Conservation (phyloP, 345 rosid genomes). For the Moricandia arvensis region DNA sequence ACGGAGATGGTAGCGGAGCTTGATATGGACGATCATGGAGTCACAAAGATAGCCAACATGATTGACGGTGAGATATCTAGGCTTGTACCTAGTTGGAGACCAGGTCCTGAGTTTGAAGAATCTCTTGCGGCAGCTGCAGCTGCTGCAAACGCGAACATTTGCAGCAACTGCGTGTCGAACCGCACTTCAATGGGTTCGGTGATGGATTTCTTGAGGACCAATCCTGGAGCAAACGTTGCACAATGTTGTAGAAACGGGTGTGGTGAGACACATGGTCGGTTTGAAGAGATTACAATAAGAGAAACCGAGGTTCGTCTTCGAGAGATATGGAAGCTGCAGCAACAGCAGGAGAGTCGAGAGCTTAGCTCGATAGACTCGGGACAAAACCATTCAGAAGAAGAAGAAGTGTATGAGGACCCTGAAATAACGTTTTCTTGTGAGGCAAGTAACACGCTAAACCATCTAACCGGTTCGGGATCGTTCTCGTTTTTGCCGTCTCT, state of each 20-base stretch:
- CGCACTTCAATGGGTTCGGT: conserved; percentile 84
- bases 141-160: conserved; percentile 52
- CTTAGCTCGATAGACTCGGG: conserved; percentile 67
- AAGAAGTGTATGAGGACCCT: conserved; percentile 29
- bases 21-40: conserved; percentile 88
- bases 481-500: conserved; percentile 30
- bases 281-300: conserved; percentile 71
- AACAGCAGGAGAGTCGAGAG: conserved; percentile 71
- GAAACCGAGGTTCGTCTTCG: conserved; percentile 55
- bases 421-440: conserved; percentile 32
- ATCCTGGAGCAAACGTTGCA: conserved; percentile 49
- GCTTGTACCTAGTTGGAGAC: conserved; percentile 84
- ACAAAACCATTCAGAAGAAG: conserved; percentile 67
- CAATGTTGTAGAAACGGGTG: conserved; percentile 75
- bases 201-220: conserved; percentile 62
- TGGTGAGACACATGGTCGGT: conserved; percentile 87
- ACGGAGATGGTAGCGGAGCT: conserved; percentile 95
- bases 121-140: conserved; percentile 46
- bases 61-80: conserved; percentile 84
- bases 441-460: conserved; percentile 29
- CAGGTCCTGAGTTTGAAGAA: conserved; percentile 70
- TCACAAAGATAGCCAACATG: conserved; percentile 81
- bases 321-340: conserved; percentile 68
- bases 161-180: conserved; percentile 78
- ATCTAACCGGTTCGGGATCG: conserved; percentile 40